A percentile compares a stretch with the other conserved stretches of the same genome.
Evolutionary conservation across 805 yeast genomes (phyloP).

Genomic region (Deakozyma indianensis): DNA sequence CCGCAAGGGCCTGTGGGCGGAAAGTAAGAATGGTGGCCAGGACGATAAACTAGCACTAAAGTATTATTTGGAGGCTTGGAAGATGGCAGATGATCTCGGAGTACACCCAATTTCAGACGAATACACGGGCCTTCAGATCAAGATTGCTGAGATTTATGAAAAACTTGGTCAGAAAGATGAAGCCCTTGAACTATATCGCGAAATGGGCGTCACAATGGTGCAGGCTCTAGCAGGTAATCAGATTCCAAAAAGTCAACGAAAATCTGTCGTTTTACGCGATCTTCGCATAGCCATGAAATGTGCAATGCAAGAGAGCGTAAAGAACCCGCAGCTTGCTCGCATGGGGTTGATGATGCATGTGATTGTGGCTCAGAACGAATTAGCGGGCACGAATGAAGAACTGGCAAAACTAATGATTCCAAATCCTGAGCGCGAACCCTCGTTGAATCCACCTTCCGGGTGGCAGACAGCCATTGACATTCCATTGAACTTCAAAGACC

Average conservation of each 20-base stretch:
- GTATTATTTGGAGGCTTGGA: slow-evolving; percentile 60
- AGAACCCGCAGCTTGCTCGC: slow-evolving; percentile 34
- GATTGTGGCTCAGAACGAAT: slow-evolving; percentile 51
- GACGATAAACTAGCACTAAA: slow-evolving; percentile 57
- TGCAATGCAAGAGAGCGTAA: slow-evolving; percentile 36
- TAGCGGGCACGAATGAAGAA: slow-evolving; percentile 22
- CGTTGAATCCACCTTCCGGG: slow-evolving; percentile 6
- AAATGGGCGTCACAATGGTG: slow-evolving; percentile 41
- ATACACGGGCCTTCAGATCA: slow-evolving; percentile 82
- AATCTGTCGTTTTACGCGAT: slow-evolving; percentile 55
- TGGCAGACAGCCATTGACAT: slow-evolving; percentile 6
- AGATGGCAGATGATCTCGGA: slow-evolving; percentile 40
- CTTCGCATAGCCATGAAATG: slow-evolving; percentile 54
- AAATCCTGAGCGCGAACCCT: slow-evolving; percentile 6
- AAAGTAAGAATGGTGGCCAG: slow-evolving; percentile 46
- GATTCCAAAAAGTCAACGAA: slow-evolving; percentile 28
- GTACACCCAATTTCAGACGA: slow-evolving; percentile 55
- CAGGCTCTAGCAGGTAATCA: slow-evolving; percentile 34
- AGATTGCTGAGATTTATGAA: slow-evolving; percentile 79
- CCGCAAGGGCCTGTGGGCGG: slow-evolving; percentile 73
- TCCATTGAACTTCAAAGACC: slow-evolving; percentile 7
- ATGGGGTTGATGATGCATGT: slow-evolving; percentile 48
- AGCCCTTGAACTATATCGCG: slow-evolving; percentile 55
- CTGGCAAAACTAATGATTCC: slow-evolving; percentile 11
- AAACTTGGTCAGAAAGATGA: slow-evolving; percentile 44